A percentile compares a stretch with the other conserved stretches of the same genome.
Evolutionary conservation across 2,329 filamentous ascomycete genomes (phyloP).

Genomic region (Claviceps quebecensis): DNA sequence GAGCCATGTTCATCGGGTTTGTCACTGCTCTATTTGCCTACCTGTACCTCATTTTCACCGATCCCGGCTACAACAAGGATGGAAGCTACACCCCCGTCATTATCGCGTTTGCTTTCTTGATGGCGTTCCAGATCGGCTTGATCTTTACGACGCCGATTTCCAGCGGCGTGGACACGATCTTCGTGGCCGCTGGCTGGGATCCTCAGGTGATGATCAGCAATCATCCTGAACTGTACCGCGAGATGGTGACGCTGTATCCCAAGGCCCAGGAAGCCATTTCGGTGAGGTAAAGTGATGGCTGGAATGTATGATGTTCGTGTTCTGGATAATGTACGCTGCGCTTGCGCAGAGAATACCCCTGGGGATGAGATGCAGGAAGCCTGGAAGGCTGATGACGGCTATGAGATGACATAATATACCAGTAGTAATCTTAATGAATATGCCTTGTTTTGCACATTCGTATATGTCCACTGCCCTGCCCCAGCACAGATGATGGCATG

Average conservation of each 20-base stretch:
- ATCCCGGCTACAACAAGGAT: constrained; percentile 60
- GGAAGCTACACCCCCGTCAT: constrained; percentile 62
- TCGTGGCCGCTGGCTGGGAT: constrained; percentile 62
- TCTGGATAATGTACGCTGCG: background rate
- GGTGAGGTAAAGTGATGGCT: constrained; percentile 4
- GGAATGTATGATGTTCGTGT: background rate
- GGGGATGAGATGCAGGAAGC: background rate
- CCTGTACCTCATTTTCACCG: constrained; percentile 71
- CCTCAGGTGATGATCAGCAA: constrained; percentile 63
- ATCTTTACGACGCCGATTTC: constrained; percentile 80
- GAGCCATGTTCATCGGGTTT: constrained; percentile 71
- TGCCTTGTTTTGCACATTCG: background rate
- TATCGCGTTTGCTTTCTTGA: constrained; percentile 74
- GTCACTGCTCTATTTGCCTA: constrained; percentile 70
- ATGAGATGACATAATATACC: background rate
- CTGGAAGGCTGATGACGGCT: background rate
- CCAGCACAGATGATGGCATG: no score
- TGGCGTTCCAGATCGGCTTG: constrained; percentile 79
- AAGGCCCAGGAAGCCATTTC: constrained; percentile 65
- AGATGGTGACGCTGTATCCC: constrained; percentile 72
- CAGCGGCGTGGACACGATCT: constrained; percentile 84
- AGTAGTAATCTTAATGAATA: background rate
- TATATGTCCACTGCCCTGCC: background rate
- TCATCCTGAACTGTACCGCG: constrained; percentile 67
- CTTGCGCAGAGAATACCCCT: background rate